These are phyloP conservation scores for Phytopythium helicoides DNA, from an alignment of 352 stramenopile genomes.

Conservation along the genomic window DNA sequence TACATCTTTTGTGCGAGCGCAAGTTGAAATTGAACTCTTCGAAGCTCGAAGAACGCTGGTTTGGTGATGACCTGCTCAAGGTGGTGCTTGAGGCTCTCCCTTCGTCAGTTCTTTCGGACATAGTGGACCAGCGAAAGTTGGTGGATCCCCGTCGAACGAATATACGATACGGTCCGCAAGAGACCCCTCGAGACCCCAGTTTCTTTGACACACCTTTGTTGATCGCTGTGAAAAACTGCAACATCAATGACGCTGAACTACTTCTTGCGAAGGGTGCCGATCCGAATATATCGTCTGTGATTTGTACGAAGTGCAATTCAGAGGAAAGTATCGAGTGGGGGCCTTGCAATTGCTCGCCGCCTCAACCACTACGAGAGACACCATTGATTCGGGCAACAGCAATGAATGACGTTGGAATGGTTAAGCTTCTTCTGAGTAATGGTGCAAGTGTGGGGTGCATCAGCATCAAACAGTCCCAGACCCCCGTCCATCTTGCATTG, in stretches of 20 bases:
- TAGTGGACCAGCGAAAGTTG: too few species aligned
- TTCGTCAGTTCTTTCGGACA: conserved; percentile 21
- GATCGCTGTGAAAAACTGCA: conserved; percentile 44
- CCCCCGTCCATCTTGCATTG: neutral
- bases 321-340: neutral
- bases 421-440: conserved; percentile 39
- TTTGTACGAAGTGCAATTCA: conserved; percentile 19
- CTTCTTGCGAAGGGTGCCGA: conserved; percentile 38
- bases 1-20: conserved; percentile 44
- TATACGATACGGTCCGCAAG: too few species aligned
- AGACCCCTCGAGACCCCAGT: conserved; percentile 10
- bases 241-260: conserved; percentile 27
- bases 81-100: conserved; percentile 25
- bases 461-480: neutral
- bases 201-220: conserved; percentile 55
- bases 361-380: conserved; percentile 13
- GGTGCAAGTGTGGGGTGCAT: conserved; percentile 31
- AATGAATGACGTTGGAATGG: conserved; percentile 34
- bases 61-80: conserved; percentile 42
- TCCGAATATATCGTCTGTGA: conserved; percentile 53
- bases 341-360: neutral
- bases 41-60: conserved; percentile 33
- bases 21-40: conserved; percentile 27
- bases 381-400: conserved; percentile 42
- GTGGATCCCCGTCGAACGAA: too few species aligned